Conservation (phyloP, 768 basidiomycete genomes). For the Exsudoporus frostii region DNA sequence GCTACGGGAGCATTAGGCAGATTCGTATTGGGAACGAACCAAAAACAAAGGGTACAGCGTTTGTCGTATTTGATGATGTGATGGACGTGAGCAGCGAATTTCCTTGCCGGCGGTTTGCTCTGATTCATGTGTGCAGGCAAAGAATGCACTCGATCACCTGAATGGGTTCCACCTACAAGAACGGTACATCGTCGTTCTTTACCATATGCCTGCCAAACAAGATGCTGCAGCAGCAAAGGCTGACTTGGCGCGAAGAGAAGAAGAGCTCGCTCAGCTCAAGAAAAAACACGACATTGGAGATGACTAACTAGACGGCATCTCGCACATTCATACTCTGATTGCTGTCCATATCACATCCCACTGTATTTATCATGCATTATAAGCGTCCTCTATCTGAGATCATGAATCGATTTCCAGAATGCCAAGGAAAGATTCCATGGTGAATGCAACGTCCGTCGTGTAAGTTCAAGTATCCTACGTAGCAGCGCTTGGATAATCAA, state of each 20-base stretch:
- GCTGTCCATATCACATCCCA: constrained; percentile 1
- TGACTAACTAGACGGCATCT: constrained; percentile 40
- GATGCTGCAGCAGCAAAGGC: constrained; percentile 92
- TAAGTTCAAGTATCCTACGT: constrained; percentile 1
- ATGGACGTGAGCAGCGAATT: constrained; percentile 69
- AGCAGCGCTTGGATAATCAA: constrained; percentile 11
- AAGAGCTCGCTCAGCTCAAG: constrained; percentile 85
- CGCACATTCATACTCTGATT: constrained; percentile 7
- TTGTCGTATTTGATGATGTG: constrained; percentile 94
- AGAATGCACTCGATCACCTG: constrained; percentile 93
- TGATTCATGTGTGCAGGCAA: constrained; percentile 57
- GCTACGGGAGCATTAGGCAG: constrained; percentile 95
- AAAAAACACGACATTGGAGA: constrained; percentile 83
- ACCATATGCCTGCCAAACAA: constrained; percentile 97
- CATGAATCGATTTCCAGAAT: constrained; percentile 8
- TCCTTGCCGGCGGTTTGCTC: not conserved
- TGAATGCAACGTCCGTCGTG: constrained; percentile 10
- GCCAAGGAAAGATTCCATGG: constrained; percentile 1
- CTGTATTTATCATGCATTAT: constrained; percentile 9
- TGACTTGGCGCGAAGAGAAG: constrained; percentile 86
- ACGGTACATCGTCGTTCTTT: constrained; percentile 96
- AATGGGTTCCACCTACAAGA: constrained; percentile 99
- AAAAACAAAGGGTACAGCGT: constrained; percentile 94
- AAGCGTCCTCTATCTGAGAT: constrained; percentile 1
- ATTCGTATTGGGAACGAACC: constrained; percentile 89